phyloP scores from a whole-genome alignment of 768 basidiomycete genomes.

The Nidularia pulvinata region DNA sequence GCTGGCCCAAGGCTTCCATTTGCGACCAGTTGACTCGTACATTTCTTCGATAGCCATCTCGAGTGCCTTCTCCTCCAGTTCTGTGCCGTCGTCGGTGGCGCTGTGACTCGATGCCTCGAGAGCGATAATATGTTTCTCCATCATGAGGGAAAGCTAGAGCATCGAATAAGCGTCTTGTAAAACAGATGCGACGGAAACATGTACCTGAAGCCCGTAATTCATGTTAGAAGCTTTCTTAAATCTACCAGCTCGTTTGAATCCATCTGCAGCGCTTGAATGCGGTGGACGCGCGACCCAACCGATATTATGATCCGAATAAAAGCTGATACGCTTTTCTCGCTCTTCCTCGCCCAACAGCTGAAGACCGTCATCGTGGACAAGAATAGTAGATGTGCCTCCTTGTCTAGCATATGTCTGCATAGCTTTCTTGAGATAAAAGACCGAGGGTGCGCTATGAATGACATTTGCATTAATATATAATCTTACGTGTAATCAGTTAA shows the following conservation, averaged over 20 bases:
- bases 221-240: constrained; percentile 95
- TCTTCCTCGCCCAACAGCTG: constrained; percentile 66
- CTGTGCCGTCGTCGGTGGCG: constrained; percentile 31
- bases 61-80: constrained; percentile 72
- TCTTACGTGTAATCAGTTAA: background rate
- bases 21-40: constrained; percentile 52
- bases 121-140: constrained; percentile 49
- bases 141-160: constrained; percentile 59
- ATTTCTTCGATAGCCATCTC: constrained; percentile 76
- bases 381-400: constrained; percentile 78
- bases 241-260: constrained; percentile 80
- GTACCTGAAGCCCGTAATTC: constrained; percentile 68
- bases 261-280: constrained; percentile 59
- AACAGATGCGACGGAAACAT: constrained; percentile 2
- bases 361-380: constrained; percentile 85
- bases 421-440: constrained; percentile 78
- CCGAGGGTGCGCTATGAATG: constrained; percentile 59
- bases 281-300: constrained; percentile 84
- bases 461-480: constrained; percentile 6
- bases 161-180: constrained; percentile 2
- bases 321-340: constrained; percentile 62
- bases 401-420: constrained; percentile 95
- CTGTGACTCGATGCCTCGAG: constrained; percentile 39
- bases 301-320: constrained; percentile 78
- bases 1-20: constrained; percentile 74